phyloP scores from a whole-genome alignment of 805 yeast species.

The Candida khao-thaluensis region DNA sequence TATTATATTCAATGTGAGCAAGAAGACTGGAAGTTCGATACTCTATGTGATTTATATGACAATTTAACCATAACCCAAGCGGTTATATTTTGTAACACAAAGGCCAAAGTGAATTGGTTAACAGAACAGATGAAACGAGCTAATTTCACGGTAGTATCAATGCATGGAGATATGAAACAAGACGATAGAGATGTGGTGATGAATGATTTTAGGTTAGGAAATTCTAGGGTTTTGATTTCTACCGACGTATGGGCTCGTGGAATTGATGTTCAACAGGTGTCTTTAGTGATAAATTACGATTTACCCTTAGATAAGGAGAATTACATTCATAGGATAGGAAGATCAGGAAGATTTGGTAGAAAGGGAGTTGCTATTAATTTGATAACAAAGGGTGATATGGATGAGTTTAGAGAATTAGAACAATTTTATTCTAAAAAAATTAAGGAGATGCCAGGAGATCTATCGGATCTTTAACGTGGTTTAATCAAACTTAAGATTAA shows the following conservation, averaged over 20 bases:
- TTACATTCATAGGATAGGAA: constrained; percentile 96
- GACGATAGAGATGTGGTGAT: constrained; percentile 91
- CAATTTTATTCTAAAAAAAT: constrained; percentile 67
- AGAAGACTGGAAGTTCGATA: constrained; percentile 93
- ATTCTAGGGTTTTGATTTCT: constrained; percentile 89
- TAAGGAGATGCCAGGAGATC: constrained; percentile 75
- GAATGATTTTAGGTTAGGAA: constrained; percentile 94
- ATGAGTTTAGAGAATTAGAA: constrained; percentile 71
- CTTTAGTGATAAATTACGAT: constrained; percentile 93
- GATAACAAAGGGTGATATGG: constrained; percentile 76
- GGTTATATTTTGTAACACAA: constrained; percentile 96
- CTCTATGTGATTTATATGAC: constrained; percentile 92
- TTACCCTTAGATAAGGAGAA: constrained; percentile 90
- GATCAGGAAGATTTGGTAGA: constrained; percentile 98
- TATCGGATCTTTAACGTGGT: constrained; percentile 26
- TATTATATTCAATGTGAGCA: constrained; percentile 86
- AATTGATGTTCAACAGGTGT: constrained; percentile 97
- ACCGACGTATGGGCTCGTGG: constrained; percentile 99
- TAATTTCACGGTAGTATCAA: constrained; percentile 89
- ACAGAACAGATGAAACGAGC: constrained; percentile 73
- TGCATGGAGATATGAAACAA: constrained; percentile 97
- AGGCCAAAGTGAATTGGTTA: constrained; percentile 90
- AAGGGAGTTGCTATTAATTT: constrained; percentile 98
- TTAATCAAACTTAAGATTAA: too few species aligned
- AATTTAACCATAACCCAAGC: constrained; percentile 95